These are phyloP conservation scores for Vitis hybrid DNA, from an alignment of 177 flowering plant species.

Conservation along the genomic window DNA sequence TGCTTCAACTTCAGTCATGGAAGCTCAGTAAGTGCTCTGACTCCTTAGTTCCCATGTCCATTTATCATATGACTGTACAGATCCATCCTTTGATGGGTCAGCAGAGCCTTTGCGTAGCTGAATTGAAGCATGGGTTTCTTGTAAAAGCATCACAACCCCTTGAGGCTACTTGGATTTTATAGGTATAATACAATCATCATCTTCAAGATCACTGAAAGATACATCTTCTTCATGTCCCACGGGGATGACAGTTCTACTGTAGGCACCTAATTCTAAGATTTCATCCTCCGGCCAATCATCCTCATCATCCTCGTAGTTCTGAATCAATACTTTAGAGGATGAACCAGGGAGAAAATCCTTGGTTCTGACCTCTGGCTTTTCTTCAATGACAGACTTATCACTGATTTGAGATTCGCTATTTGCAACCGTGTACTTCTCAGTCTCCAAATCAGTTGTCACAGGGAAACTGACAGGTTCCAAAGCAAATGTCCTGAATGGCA, in stretches of 20 bases:
- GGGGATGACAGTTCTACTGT: conserved; percentile 16
- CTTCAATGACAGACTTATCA: conserved; percentile 48
- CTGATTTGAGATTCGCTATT: conserved; percentile 31
- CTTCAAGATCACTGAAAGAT: conserved; percentile 95
- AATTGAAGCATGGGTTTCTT: conserved; percentile 22
- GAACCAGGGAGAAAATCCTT: conserved; percentile 20
- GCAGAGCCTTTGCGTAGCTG: conserved; percentile 20
- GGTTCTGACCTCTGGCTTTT: conserved; percentile 28
- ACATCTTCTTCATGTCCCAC: conserved; percentile 55
- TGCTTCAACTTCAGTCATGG: not conserved
- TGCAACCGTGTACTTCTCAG: conserved; percentile 36
- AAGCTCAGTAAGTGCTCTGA: not conserved
- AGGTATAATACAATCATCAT: conserved; percentile 46
- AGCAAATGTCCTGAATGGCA: conserved; percentile 20
- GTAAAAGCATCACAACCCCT: conserved; percentile 19
- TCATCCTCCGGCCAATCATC: conserved; percentile 67
- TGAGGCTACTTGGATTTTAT: conserved; percentile 34
- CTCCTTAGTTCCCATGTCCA: conserved; percentile 6
- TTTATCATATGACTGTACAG: not conserved
- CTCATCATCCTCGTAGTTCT: conserved; percentile 41
- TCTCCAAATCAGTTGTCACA: conserved; percentile 26
- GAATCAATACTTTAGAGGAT: conserved; percentile 22
- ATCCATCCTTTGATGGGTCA: conserved; percentile 2
- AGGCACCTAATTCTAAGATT: conserved; percentile 36
- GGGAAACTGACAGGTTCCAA: conserved; percentile 23